These are phyloP conservation scores for Pestalotiopsis sp. DNA, from an alignment of 2,329 filamentous ascomycete species.

Conservation along the genomic window DNA sequence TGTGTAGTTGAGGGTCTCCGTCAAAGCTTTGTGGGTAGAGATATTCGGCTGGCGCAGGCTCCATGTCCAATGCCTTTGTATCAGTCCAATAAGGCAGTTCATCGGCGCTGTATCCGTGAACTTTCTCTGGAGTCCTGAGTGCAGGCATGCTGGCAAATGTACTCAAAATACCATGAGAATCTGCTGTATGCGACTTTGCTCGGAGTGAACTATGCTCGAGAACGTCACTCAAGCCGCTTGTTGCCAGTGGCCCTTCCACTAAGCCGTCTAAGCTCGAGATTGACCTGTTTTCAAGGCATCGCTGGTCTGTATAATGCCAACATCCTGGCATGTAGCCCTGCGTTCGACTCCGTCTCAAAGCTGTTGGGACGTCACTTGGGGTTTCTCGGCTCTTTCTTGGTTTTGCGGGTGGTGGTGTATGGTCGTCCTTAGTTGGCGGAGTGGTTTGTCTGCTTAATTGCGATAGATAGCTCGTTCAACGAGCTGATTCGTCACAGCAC, in stretches of 20 bases:
- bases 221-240: conserved; percentile 66
- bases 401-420: too few species aligned
- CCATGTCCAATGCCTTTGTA: not conserved
- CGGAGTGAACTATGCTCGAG: conserved; percentile 57
- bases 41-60: not conserved
- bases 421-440: too few species aligned
- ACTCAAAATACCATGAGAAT: too few species aligned
- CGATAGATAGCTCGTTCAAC: too few species aligned
- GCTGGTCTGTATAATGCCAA: conserved; percentile 66
- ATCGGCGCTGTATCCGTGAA: not conserved
- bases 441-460: too few species aligned
- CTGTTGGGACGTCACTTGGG: conserved; percentile 64
- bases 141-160: too few species aligned
- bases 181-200: too few species aligned
- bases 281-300: conserved; percentile 63
- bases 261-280: conserved; percentile 59
- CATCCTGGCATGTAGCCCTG: conserved; percentile 49
- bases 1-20: conserved; percentile 68
- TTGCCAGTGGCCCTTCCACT: conserved; percentile 62
- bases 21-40: conserved; percentile 45
- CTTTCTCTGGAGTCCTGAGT: too few species aligned
- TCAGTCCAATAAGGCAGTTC: too few species aligned
- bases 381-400: too few species aligned
- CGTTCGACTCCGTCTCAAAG: conserved; percentile 73
- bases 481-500: too few species aligned